Base-by-base conservation (phyloP, 441 rosid genomes). In the Erodium moschatum region DNA sequence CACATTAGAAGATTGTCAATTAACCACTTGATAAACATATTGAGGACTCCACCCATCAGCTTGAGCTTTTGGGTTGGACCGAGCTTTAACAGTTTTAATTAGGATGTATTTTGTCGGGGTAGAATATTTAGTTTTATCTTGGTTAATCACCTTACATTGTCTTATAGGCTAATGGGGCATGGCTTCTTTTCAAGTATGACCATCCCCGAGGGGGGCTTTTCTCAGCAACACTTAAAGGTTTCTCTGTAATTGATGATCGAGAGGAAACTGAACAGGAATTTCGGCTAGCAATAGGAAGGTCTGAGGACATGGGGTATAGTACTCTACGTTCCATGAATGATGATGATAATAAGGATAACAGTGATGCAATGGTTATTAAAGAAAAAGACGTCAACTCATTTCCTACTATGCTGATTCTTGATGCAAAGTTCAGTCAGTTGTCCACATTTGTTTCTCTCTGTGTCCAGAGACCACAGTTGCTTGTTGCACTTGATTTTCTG, bases 401-500 rank as follows among this genome's bases (percentile, higher is more conserved):
- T 79, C 88, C 97, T 78, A 82, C 97, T 12, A 91, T 95, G 97
- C 95, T 95, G 66, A 83, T 89, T 76, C 85, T 95, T 73, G 97
- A 95, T 85, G 97, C 90, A 13, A 90, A 89, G 69, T 85, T 91
- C 80, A 83, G 87, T 72, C 85, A 82, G 80, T 73, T 66, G 69
- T 85, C 86, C 40, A 87, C 96, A 44, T 77, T 73, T 60, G 68
- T 90, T 67, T 88, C 92, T 33, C 40, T 90, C 15, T 83, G 85
- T 79, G 75, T 91, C 80, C 99, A 90, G 78, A 87, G 94, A 85
- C 99, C 99, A 21, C 97, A 89, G 71, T 80, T 95, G 74, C 94
- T 95, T 72, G 97, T 95, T 75, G 96, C 97, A 63, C 89, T 95
- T 76, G 99, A 95, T 87, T 95, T 95, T 85, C 85, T 95, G 73